Percentiles rank a stretch among this genome's conserved stretches.
phyloP scores from a whole-genome alignment of 2,329 filamentous ascomycete genomes.

The Scedosporium boydii region DNA sequence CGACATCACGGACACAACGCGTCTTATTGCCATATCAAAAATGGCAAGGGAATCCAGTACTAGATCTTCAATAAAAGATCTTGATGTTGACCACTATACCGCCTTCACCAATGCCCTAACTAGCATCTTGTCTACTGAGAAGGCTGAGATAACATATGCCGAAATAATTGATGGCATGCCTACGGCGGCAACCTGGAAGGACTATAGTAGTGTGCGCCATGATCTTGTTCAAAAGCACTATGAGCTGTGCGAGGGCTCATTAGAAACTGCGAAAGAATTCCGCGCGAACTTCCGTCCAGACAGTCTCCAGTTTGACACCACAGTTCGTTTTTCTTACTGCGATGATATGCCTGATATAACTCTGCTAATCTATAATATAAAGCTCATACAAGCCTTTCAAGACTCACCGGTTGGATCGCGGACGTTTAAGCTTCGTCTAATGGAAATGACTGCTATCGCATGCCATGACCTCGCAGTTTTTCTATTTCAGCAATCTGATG shows the following conservation, averaged over 20 bases:
- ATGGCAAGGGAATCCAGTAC: no score
- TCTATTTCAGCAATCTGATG: not conserved
- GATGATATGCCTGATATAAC: no score
- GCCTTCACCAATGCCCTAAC: not conserved
- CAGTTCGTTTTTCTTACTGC: no score
- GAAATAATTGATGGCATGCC: conserved; percentile 3
- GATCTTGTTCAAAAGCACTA: not conserved
- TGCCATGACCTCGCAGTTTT: not conserved
- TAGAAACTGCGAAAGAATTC: not conserved
- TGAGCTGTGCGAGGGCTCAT: not conserved
- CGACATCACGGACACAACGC: no score
- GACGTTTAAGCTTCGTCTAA: not conserved
- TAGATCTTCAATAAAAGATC: not conserved
- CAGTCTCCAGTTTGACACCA: not conserved
- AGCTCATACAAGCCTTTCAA: not conserved
- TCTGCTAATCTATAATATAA: not conserved
- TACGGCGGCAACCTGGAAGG: not conserved
- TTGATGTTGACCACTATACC: not conserved
- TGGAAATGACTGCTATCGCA: not conserved
- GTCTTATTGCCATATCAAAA: no score
- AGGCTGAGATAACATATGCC: not conserved
- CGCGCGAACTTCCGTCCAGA: not conserved
- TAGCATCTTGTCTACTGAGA: not conserved
- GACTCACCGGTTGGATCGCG: not conserved
- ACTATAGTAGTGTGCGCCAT: not conserved